Conservation (phyloP, 768 basidiomycete species). For the Rhodosporidiobolus odoratus region DNA sequence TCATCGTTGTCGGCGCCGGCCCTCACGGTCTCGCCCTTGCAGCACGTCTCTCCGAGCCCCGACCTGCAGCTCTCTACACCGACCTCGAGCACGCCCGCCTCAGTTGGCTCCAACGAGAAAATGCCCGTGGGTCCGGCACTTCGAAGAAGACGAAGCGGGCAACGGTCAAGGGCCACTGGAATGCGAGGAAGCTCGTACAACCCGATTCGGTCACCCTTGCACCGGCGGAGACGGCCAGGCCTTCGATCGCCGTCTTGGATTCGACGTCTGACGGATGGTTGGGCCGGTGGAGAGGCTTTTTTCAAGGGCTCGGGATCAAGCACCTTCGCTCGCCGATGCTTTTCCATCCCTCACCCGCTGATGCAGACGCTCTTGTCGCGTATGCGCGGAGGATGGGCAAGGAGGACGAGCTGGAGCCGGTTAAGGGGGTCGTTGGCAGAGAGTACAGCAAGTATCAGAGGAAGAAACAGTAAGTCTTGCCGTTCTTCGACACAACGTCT, state of each 20-base stretch:
- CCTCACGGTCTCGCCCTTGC: slow-evolving; percentile 42
- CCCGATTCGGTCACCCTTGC: slow-evolving; percentile 13
- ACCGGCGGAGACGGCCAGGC: not conserved
- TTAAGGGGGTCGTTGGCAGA: slow-evolving; percentile 39
- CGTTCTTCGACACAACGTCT: not conserved
- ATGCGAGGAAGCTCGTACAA: slow-evolving; percentile 12
- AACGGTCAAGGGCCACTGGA: slow-evolving; percentile 34
- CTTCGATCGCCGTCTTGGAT: slow-evolving; percentile 35
- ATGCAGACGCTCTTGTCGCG: slow-evolving; percentile 39
- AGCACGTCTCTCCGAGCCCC: slow-evolving; percentile 36
- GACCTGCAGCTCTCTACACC: slow-evolving; percentile 40
- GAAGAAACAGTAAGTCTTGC: slow-evolving; percentile 32
- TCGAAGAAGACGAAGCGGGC: not conserved
- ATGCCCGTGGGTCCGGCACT: not conserved
- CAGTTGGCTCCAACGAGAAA: slow-evolving; percentile 39
- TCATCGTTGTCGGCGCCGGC: slow-evolving; percentile 41
- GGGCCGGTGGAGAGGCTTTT: slow-evolving; percentile 32
- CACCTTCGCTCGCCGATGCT: slow-evolving; percentile 42
- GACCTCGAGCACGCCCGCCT: slow-evolving; percentile 43
- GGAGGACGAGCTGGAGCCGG: slow-evolving; percentile 37
- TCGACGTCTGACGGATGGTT: slow-evolving; percentile 20
- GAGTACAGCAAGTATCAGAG: slow-evolving; percentile 40
- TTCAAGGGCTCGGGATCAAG: slow-evolving; percentile 37
- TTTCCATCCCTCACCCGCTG: slow-evolving; percentile 41
- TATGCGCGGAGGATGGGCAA: slow-evolving; percentile 26